Evolutionary conservation across 2,329 filamentous ascomycete genomes (phyloP).

Genomic region (Zymoseptoria crescenta): DNA sequence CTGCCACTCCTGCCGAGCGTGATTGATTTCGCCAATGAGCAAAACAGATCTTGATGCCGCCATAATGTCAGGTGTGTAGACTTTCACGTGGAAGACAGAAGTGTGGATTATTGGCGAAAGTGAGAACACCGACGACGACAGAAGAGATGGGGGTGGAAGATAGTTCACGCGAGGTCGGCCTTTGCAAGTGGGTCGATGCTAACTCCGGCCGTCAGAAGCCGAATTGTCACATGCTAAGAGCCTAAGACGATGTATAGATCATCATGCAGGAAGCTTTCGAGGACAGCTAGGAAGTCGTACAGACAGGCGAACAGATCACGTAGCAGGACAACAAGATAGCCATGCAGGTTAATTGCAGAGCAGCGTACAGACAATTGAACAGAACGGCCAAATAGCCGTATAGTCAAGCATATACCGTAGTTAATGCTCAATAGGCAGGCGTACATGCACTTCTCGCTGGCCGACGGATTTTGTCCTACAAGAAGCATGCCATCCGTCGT

Average conservation of each 20-base stretch:
- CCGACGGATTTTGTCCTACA: no score
- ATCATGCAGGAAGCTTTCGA: no score
- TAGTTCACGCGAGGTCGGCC: neutral
- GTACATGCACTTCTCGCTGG: neutral
- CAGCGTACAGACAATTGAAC: neutral
- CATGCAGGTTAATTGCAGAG: neutral
- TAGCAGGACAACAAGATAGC: neutral
- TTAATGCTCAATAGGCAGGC: neutral
- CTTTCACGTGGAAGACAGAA: neutral
- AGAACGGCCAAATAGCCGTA: neutral
- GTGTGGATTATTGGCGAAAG: no score
- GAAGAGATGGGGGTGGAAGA: neutral
- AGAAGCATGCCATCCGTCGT: no score
- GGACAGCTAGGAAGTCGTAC: no score
- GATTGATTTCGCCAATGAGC: constrained; percentile 39
- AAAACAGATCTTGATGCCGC: constrained; percentile 30
- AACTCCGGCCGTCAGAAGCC: neutral
- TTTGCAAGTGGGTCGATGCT: neutral
- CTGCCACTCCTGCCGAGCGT: constrained; percentile 42
- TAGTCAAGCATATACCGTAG: neutral
- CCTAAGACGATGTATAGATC: no score
- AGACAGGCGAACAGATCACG: neutral
- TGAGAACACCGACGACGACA: neutral
- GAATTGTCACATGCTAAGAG: neutral
- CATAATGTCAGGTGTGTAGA: constrained; percentile 8